Evolutionary conservation across 345 rosid species (phyloP), one percentile per base, ranked within the genome.

Genomic region (Odontarrhena argentea): DNA sequence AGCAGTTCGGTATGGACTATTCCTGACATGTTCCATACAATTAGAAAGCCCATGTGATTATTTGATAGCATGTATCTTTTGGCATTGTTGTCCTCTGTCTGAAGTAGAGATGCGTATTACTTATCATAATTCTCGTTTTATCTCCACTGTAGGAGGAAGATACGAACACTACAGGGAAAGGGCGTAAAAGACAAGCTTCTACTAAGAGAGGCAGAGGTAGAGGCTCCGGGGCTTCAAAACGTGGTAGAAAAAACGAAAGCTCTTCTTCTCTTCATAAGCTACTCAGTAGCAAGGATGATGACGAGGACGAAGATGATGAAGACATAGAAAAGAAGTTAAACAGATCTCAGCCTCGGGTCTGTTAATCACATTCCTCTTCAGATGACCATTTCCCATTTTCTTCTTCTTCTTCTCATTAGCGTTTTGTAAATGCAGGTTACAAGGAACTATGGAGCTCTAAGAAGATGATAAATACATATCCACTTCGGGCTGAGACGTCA

Each of bases 381-480:
- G 36, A 32, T 32, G 36, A 32, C 50, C 5, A 4, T 15, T 43
- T 8, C 3, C 46, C 48, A 7, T 45, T 36, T 55, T 37, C 24
- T 2, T 4, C 64, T 43, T 12, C 9, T 43, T 65, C 4, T 8
- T 32, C 42, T 44, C 34, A 24, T 34, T 8, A 24, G 11, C 7
- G 13, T 8, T 4, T 26, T 36, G 54, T 22, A 22, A 26, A 60
- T 65, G 65, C 63, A 91, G 97, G 90, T 82, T 46, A 85, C 89
- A 1, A 87, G 85, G 83, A 90, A 81, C 68, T 93, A 93, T 55
- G 98, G 98, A 56, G 90, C 97, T 78, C 79, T 93, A 64, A 85
- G 98, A 81, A 81, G 87, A 64, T 81, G 77, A 38, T 69, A 68
- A 41, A 48, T 55, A 22, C 65, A 38, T 42, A 47, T 37, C 30